These are phyloP conservation scores for Penicillium sp. DNA, from an alignment of 2,329 filamentous ascomycete species.

Conservation along the genomic window DNA sequence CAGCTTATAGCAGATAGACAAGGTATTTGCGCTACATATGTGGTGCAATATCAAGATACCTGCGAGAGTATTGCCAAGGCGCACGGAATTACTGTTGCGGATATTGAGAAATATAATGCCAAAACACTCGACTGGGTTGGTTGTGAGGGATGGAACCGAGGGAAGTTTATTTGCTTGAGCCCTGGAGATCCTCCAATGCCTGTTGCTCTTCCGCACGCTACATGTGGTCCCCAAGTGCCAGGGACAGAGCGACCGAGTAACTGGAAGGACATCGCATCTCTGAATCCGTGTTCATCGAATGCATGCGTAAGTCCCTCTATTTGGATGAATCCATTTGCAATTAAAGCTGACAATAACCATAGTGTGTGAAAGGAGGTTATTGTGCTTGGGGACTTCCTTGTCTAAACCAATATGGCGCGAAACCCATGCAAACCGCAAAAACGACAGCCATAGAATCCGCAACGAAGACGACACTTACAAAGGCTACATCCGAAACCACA, in stretches of 20 bases:
- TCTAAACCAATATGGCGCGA: not conserved
- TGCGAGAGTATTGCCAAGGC: conserved; percentile 34
- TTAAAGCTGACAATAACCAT: not conserved
- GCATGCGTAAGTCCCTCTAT: conserved; percentile 11
- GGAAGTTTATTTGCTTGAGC: conserved; percentile 39
- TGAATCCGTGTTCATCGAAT: conserved; percentile 8
- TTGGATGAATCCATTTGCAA: not conserved
- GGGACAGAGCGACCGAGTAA: conserved; percentile 34
- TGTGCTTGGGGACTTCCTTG: not conserved
- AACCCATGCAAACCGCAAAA: too few species aligned
- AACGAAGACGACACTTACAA: not conserved
- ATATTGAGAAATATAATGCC: conserved; percentile 43
- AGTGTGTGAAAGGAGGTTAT: not conserved
- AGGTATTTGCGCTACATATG: conserved; percentile 34
- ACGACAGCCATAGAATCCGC: not conserved
- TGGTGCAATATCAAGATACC: conserved; percentile 30
- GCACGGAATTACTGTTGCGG: conserved; percentile 33
- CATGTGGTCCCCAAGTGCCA: conserved; percentile 46
- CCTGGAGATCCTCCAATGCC: conserved; percentile 41
- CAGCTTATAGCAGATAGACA: not conserved
- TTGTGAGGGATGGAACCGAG: conserved; percentile 33
- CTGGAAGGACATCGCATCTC: conserved; percentile 19
- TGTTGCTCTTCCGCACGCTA: conserved; percentile 33
- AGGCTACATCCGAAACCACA: not conserved
- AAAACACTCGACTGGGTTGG: conserved; percentile 44